Evolutionary conservation across 352 stramenopile genomes (phyloP).

Genomic region (Phytophthora ohioensis): DNA sequence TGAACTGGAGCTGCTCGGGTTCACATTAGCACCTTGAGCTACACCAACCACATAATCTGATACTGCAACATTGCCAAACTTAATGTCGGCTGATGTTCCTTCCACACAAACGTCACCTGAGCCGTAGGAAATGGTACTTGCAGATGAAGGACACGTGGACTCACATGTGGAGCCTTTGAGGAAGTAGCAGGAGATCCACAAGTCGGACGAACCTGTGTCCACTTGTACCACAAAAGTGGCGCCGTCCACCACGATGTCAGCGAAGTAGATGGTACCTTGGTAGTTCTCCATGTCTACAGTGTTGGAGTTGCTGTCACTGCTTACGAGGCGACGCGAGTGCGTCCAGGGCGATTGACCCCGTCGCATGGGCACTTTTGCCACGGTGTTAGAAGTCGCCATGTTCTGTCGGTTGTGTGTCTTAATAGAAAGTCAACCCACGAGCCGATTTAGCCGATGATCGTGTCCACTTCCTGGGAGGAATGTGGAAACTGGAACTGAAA

Average conservation of each 20-base stretch:
- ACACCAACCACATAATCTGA: constrained; percentile 66
- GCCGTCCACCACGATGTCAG: constrained; percentile 54
- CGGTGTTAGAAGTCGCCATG: constrained; percentile 7
- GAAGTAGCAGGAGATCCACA: constrained; percentile 80
- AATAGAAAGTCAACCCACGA: constrained; percentile 8
- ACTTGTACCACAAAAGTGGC: constrained; percentile 62
- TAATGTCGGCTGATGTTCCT: constrained; percentile 43
- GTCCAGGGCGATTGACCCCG: constrained; percentile 13
- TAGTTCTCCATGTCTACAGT: constrained; percentile 60
- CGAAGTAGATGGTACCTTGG: constrained; percentile 72
- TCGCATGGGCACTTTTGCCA: constrained; percentile 35
- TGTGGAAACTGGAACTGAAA: constrained; percentile 2
- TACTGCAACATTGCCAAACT: constrained; percentile 56
- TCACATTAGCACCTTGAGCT: constrained; percentile 57
- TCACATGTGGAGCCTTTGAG: constrained; percentile 49
- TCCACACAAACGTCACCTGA: constrained; percentile 75
- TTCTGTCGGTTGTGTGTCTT: not conserved
- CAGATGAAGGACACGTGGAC: constrained; percentile 49
- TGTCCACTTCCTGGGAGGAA: constrained; percentile 28
- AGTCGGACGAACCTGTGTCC: constrained; percentile 82
- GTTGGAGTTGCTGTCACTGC: constrained; percentile 43
- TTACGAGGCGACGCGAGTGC: constrained; percentile 39
- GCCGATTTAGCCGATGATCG: constrained; percentile 14
- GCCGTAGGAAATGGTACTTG: constrained; percentile 67
- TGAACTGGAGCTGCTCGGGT: constrained; percentile 44